These are phyloP conservation scores for Paracamarosporium sp. DNA, from an alignment of 2,329 filamentous ascomycete species.

Conservation along the genomic window DNA sequence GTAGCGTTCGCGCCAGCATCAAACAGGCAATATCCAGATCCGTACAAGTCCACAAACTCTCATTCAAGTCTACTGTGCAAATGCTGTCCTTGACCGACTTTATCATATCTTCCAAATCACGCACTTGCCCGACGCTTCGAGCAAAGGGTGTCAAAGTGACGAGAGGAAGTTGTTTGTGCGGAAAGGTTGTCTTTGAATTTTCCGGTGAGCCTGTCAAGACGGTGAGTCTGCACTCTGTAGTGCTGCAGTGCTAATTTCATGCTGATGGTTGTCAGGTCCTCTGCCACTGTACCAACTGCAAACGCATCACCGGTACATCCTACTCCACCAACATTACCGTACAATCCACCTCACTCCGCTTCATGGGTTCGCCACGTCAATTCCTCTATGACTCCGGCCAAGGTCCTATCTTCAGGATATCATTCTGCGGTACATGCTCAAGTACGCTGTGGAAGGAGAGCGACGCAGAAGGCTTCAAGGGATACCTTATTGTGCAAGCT, in stretches of 20 bases:
- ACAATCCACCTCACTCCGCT: constrained; percentile 9
- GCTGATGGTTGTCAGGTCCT: constrained; percentile 11
- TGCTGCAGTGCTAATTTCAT: neutral
- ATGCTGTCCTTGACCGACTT: constrained; percentile 18
- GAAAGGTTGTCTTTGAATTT: constrained; percentile 44
- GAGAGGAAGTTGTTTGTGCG: constrained; percentile 42
- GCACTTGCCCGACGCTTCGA: neutral
- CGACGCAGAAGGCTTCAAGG: constrained; percentile 18
- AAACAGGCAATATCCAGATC: neutral
- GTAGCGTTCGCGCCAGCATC: neutral
- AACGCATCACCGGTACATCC: constrained; percentile 18
- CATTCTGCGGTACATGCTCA: constrained; percentile 23
- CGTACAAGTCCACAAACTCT: neutral
- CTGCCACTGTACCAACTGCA: constrained; percentile 24
- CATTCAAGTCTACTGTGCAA: neutral
- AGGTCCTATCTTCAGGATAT: constrained; percentile 21
- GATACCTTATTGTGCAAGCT: constrained; percentile 16
- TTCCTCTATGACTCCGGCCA: constrained; percentile 21
- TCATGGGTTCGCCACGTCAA: constrained; percentile 16
- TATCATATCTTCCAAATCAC: constrained; percentile 7
- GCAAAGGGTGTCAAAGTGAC: constrained; percentile 18
- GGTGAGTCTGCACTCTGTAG: neutral
- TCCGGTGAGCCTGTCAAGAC: constrained; percentile 33
- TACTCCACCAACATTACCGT: constrained; percentile 22
- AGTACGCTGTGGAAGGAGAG: constrained; percentile 27